Base-by-base conservation (phyloP, 2,329 filamentous ascomycete genomes). In the Emmonsiellopsis sp. region DNA sequence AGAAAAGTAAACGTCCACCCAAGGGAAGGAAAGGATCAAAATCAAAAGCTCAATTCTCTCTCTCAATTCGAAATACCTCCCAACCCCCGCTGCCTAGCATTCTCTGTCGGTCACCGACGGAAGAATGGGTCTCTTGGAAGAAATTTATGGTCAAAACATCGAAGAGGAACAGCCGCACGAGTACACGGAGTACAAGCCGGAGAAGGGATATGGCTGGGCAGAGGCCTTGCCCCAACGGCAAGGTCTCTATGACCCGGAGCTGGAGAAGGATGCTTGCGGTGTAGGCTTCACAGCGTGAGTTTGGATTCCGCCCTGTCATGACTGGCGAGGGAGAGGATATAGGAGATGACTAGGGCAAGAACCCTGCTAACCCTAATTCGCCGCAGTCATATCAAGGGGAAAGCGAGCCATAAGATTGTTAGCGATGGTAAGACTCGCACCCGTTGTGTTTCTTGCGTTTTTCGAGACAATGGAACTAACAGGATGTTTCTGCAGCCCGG, bases 261-360 rank as follows among this genome's bases (percentile, higher is more conserved):
- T 94, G 60, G 93, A 97, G 76, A 97, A 97, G 74, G 93, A 98
- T 91, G 91, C 93, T 62, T 98, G 93, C 69, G 93, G 93, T 87
- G 93, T 98, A 67, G 93, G 93, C 71, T 98, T 98, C 74, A 89
- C 92, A 74, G 95, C 92, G 89, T 94, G 79, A 77, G 84, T 79
- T 27, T 53, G 32, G 13, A 47, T 40, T 36, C 39, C n/a, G 45
- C 17, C 34, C 33, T 45, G 27, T 14, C n/a, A 17, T 5, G 6
- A 6, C 45, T 48, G 33, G 39, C 14, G 14, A 14, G 14, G 14
- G 14, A 14, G 17, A 6, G 34, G 21, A 27, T 2, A 27, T 27
- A 5, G 2, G 21, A 27, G 21, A 27, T 2, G 2, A 14, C 17
- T 27, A 27, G 21, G 21, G 21, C 21, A 27, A 27, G 21, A 27